Evolutionary conservation across 352 stramenopile species (phyloP), one percentile per base, ranked within the genome.

Genomic region (Globisporangium paroecandrum): DNA sequence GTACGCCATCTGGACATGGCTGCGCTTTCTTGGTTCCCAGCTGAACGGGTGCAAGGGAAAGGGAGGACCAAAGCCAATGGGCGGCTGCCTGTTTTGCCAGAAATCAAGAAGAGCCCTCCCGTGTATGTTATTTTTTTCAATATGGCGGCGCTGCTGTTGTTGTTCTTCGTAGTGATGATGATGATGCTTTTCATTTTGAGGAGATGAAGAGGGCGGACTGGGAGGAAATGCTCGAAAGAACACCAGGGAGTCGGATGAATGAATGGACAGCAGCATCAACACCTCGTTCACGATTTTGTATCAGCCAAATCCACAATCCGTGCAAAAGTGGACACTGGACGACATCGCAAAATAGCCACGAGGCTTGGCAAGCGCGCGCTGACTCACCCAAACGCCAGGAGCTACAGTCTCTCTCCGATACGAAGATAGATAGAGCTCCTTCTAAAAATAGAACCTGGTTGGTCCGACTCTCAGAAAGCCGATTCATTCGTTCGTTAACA

Each of bases 11-110:
- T 47, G 13, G 41, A 59, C 54, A 61, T 61, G 55, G 55, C 55
- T 61, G 55, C 55, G 18, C 29, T 29, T 61, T 61, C 55, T 27
- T 3, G 55, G 13, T 60, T 60, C 18, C 54, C 54, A 60, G 54
- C 55, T 60, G 55, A 46, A 46, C 12, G 3, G 38, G 38, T 46
- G 38, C 38, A 46, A 46, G 38, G 38, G 13, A 46, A 46, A 15
- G 38, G 38, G 13, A 15, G 38, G 12, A 15, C 34, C 34, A 41
- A 46, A 36, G 32, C 5, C 6, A 9, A 9, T 10, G 7, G 10
- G 38, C 38, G 38, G 4, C 38, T 46, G 38, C 38, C 38, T 46
- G 38, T 46, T 46, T 46, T 46, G 38, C 38, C 38, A 46, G 38
- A 46, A 43, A 43, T 18, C 36, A 46, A 46, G 38, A 46, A 46